Evolutionary conservation across 148 eudicot species (phyloP), one percentile per base, ranked within the genome.

Genomic region (Gaultheria prostrata): DNA sequence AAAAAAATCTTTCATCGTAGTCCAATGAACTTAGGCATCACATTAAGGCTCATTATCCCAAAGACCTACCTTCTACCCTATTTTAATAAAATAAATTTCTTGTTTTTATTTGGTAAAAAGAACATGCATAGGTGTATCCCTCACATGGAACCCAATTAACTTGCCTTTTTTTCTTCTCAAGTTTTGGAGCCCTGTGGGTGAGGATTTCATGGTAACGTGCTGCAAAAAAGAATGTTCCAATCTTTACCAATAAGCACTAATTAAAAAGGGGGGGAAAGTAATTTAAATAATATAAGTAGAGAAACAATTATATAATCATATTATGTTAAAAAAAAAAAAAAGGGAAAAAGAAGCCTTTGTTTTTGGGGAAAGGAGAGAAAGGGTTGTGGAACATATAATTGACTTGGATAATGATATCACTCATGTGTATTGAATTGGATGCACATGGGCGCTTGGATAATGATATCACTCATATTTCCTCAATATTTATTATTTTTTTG

Each of bases 71-170:
- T 71, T 6, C 76, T 70, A 3, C 46, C 14, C 30, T 67, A 67
- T 28, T 26, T 65, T 65, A 65, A 30, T 46, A 76, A 76, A 24
- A 76, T 24, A 76, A 24, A 76, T 3, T 76, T 17, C 50, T 76
- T 76, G 57, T 76, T 76, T 45, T 76, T 74, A 46, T 50, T 77
- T 77, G 80, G 56, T 7, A 3, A 54, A 54, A 79, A 79, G 81
- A 79, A 56, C 81, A 79, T 79, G 81, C 81, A 70, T 32, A 33
- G 39, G 18, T 30, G 67, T 56, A 30, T 24, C 8, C 28, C 48
- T 79, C 81, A 79, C 81, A 79, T 79, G 81, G 70, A 79, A 56
- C 81, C 81, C 81, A 67, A 50, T 50, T 50, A 75, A 79, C 81
- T 18, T 56, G 20, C 48, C 81, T 79, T 79, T 79, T 57, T 24